Percentiles rank a stretch among this genome's conserved stretches.
Conservation (phyloP, 2,329 filamentous ascomycete species). For the Rasamsonia emersonii region DNA sequence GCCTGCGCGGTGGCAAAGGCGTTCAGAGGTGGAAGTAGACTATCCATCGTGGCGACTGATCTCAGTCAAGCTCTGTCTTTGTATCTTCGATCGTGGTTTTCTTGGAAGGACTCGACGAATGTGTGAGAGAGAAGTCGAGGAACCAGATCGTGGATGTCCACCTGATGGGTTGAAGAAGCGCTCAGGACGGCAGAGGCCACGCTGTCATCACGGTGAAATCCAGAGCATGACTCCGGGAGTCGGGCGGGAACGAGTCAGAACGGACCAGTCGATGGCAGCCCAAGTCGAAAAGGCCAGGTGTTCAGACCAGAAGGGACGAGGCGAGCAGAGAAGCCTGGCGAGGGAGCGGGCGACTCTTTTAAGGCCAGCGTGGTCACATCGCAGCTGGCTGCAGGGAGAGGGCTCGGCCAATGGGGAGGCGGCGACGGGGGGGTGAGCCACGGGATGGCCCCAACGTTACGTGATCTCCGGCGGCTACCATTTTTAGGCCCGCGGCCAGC, state of each 20-base stretch:
- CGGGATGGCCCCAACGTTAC: no score
- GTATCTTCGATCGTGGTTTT: no score
- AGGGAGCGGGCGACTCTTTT: conserved; percentile 20
- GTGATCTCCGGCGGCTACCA: no score
- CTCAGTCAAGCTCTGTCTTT: neutral
- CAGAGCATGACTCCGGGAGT: conserved; percentile 17
- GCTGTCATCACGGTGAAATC: conserved; percentile 28
- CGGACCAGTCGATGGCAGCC: conserved; percentile 5
- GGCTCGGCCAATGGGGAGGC: neutral
- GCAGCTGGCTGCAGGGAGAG: no score
- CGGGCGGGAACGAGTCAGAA: conserved; percentile 5
- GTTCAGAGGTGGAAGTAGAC: conserved; percentile 5
- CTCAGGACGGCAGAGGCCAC: conserved; percentile 20
- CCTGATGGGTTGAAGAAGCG: conserved; percentile 4
- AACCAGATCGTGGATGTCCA: conserved; percentile 5
- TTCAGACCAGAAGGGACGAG: conserved; percentile 13
- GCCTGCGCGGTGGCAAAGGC: conserved; percentile 8
- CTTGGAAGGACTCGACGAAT: neutral
- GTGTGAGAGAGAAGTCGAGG: conserved; percentile 1
- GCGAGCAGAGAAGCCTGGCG: conserved; percentile 5
- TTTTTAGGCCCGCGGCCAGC: no score
- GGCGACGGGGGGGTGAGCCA: no score
- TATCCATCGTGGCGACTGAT: conserved; percentile 7
- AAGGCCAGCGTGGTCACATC: conserved; percentile 34
- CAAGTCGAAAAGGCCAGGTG: conserved; percentile 27